Evolutionary conservation across 306 rosid species (phyloP).

Genomic region (Vigna reflexopilosa): DNA sequence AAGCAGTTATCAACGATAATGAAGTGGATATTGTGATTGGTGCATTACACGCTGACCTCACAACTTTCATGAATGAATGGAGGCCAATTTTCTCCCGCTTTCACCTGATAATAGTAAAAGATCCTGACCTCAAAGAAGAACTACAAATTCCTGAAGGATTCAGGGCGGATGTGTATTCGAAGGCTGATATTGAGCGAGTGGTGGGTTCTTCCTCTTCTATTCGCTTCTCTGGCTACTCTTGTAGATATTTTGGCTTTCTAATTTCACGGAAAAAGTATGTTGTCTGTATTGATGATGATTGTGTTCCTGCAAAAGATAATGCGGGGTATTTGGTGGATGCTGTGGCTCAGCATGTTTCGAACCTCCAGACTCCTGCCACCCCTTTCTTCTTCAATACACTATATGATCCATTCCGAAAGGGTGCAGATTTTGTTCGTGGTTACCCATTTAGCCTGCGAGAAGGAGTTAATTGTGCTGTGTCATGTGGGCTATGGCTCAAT

Average conservation of each 20-base stretch:
- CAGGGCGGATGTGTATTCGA: slow-evolving; percentile 61
- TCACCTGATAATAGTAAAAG: slow-evolving; percentile 87
- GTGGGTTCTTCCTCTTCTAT: slow-evolving; percentile 73
- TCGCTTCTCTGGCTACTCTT: slow-evolving; percentile 89
- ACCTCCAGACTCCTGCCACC: slow-evolving; percentile 92
- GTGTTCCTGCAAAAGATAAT: slow-evolving; percentile 78
- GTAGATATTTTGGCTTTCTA: slow-evolving; percentile 92
- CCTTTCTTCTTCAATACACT: slow-evolving; percentile 99
- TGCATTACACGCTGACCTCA: slow-evolving; percentile 77
- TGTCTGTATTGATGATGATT: slow-evolving; percentile 90
- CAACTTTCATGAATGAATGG: slow-evolving; percentile 81
- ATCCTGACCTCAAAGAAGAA: slow-evolving; percentile 84
- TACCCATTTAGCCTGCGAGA: slow-evolving; percentile 96
- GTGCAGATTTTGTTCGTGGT: slow-evolving; percentile 97
- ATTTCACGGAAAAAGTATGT: slow-evolving; percentile 83
- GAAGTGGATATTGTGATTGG: slow-evolving; percentile 95
- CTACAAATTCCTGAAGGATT: slow-evolving; percentile 81
- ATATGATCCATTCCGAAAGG: slow-evolving; percentile 89
- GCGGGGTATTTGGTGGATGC: slow-evolving; percentile 65
- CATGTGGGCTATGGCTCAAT: slow-evolving; percentile 98
- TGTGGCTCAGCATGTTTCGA: slow-evolving; percentile 77
- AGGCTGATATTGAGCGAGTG: slow-evolving; percentile 69
- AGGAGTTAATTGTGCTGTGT: slow-evolving; percentile 85
- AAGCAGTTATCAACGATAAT: slow-evolving; percentile 54
- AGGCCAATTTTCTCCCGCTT: slow-evolving; percentile 70